These are phyloP conservation scores for Lepiota venenata DNA, from an alignment of 768 basidiomycete genomes.

Conservation along the genomic window DNA sequence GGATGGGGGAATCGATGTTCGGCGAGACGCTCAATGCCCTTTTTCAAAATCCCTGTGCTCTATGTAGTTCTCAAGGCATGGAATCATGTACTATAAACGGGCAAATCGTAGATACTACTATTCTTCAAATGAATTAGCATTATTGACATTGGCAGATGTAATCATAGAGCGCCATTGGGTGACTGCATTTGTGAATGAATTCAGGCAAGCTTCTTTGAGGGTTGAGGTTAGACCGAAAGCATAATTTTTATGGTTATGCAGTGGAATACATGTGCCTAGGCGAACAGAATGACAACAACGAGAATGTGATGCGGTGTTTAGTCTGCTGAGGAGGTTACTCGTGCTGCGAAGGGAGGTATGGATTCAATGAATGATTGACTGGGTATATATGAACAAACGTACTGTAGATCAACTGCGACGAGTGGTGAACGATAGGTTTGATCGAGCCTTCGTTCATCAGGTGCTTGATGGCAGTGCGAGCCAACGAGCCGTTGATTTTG, in stretches of 20 bases:
- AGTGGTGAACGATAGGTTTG: constrained; percentile 96
- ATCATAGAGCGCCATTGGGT: too few species aligned
- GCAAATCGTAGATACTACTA: too few species aligned
- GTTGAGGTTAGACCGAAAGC: constrained; percentile 16
- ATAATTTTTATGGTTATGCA: constrained; percentile 34
- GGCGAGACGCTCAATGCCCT: background rate
- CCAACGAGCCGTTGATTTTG: constrained; percentile 94
- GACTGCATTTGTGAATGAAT: too few species aligned
- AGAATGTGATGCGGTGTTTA: constrained; percentile 25
- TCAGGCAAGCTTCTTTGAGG: too few species aligned
- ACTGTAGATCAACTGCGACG: constrained; percentile 95
- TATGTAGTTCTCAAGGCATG: too few species aligned
- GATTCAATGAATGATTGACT: background rate
- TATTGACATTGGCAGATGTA: too few species aligned
- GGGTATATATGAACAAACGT: constrained; percentile 30
- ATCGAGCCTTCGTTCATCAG: constrained; percentile 93
- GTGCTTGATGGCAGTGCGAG: constrained; percentile 87
- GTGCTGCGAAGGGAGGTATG: constrained; percentile 29
- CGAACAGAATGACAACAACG: constrained; percentile 27
- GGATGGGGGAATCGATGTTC: too few species aligned
- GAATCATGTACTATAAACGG: too few species aligned
- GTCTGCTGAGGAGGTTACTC: constrained; percentile 45
- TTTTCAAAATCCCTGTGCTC: background rate
- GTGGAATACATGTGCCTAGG: constrained; percentile 33
- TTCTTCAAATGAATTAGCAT: too few species aligned